These are phyloP conservation scores for Blastobotrys ciferrii DNA, from an alignment of 1,139 yeast genomes.

Conservation along the genomic window DNA sequence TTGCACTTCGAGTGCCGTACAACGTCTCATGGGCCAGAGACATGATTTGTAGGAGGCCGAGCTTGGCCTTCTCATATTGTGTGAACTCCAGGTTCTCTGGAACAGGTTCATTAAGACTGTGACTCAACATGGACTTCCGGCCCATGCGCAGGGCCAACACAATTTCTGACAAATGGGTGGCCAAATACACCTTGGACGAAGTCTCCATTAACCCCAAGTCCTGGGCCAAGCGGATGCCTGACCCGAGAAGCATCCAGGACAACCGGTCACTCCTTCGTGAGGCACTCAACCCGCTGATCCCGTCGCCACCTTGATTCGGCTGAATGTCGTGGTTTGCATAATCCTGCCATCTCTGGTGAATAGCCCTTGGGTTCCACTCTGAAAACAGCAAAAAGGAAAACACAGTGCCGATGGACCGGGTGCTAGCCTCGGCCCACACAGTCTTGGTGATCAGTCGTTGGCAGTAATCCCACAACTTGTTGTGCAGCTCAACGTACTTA, in stretches of 20 bases:
- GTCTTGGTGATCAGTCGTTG: slow-evolving; percentile 81
- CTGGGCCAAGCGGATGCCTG: slow-evolving; percentile 82
- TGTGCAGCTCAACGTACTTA: slow-evolving; percentile 46
- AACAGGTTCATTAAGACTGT: slow-evolving; percentile 34
- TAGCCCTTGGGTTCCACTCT: slow-evolving; percentile 94
- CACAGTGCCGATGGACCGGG: slow-evolving; percentile 82
- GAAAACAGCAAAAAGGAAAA: slow-evolving; percentile 83
- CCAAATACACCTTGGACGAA: slow-evolving; percentile 70
- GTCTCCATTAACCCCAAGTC: slow-evolving; percentile 79
- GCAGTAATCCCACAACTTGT: slow-evolving; percentile 77
- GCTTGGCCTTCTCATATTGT: slow-evolving; percentile 67
- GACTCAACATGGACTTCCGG: slow-evolving; percentile 37
- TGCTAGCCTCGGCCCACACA: slow-evolving; percentile 93
- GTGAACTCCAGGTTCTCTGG: slow-evolving; percentile 48
- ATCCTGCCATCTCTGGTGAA: slow-evolving; percentile 85
- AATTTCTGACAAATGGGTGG: slow-evolving; percentile 82
- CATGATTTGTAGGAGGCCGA: slow-evolving; percentile 75
- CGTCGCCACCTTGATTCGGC: slow-evolving; percentile 43
- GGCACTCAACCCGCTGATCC: slow-evolving; percentile 75
- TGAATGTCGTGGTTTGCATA: slow-evolving; percentile 57
- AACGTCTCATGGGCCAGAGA: slow-evolving; percentile 81
- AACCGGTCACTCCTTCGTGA: slow-evolving; percentile 82
- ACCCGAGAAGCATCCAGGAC: slow-evolving; percentile 93
- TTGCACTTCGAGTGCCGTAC: slow-evolving; percentile 48
- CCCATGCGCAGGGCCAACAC: slow-evolving; percentile 41